A percentile compares a stretch with the other conserved stretches of the same genome.
Conservation (phyloP, 2,329 filamentous ascomycete species). For the Stromatinia cepivora region DNA sequence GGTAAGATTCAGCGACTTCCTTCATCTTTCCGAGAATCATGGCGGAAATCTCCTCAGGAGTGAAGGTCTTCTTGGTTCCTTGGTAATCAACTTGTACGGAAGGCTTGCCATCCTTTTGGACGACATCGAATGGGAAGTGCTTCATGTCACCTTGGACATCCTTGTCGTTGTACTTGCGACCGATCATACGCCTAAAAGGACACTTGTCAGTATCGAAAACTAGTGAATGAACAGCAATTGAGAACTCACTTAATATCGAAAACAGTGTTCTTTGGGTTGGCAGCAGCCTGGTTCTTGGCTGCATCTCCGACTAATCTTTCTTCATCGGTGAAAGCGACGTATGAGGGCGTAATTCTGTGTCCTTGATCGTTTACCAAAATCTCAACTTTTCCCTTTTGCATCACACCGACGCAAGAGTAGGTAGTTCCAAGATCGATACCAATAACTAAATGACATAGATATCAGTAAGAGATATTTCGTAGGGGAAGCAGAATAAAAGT, state of each 20-base stretch:
- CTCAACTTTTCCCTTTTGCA: conserved; percentile 93
- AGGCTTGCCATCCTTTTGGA: conserved; percentile 88
- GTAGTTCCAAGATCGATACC: conserved; percentile 96
- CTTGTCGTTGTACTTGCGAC: conserved; percentile 79
- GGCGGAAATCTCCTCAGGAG: conserved; percentile 76
- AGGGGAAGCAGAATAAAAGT: conserved; percentile 21
- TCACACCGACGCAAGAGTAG: conserved; percentile 87
- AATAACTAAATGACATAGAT: conserved; percentile 59
- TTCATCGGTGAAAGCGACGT: conserved; percentile 95
- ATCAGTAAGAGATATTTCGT: conserved; percentile 24
- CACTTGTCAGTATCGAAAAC: conserved; percentile 40
- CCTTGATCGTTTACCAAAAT: conserved; percentile 96
- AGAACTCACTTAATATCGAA: conserved; percentile 62
- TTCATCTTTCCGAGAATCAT: conserved; percentile 86
- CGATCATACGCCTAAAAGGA: conserved; percentile 69
- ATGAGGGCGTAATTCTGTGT: conserved; percentile 93
- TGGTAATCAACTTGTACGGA: conserved; percentile 66
- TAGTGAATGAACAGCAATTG: conserved; percentile 20
- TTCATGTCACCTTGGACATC: conserved; percentile 92
- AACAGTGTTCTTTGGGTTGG: conserved; percentile 26
- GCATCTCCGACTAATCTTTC: conserved; percentile 97
- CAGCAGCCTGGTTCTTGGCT: conserved; percentile 83
- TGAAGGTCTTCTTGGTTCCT: conserved; percentile 67
- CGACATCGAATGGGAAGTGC: conserved; percentile 97
- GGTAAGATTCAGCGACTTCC: conserved; percentile 75